Base-by-base conservation (phyloP, 495 filamentous ascomycete species). In the Hyaloscypha bicolor region DNA sequence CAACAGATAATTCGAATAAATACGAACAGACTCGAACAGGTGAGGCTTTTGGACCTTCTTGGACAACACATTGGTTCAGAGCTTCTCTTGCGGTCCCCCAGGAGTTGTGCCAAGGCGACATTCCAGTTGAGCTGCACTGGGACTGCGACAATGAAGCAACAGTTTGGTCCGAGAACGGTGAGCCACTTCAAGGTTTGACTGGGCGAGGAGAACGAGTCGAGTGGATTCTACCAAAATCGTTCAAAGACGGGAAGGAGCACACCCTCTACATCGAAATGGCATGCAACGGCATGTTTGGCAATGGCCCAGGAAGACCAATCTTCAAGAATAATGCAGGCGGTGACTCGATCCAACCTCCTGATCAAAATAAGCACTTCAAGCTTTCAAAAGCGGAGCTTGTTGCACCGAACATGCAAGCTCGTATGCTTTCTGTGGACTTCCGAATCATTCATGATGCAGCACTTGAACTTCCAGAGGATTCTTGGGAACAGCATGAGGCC, bases 211-310 rank as follows among this genome's bases (percentile, higher is more conserved):
- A 93, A 67, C 78, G 90, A 21, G 82, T 81, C 6, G 87, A 92
- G 74, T 93, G 89, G 87, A 83, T 91, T 12, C 80, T 93, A 57
- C 89, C 90, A 0, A 75, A 87, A 8, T 73, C 74, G 21, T 91
- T 72, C 59, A 80, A 81, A 51, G 88, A 92, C 72, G 90, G 88
- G 3, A 84, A 89, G 68, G 80, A 84, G 55, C 90, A 93, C 73
- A 77, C 78, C 9, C 86, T 93, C 64, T 93, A 92, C 71, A 86
- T 93, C 61, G 90, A 93, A 75, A 91, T 93, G 86, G 90, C 90
- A 0, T 92, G 90, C 71, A 93, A 93, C 76, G 82, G 82, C 60
- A 93, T 93, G 90, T 92, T 93, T 76, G 90, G 90, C 21, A 92
- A 92, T 77, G 85, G 87, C 0, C 80, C 82, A 25, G 90, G 89